Evolutionary conservation across 2,329 filamentous ascomycete species (phyloP), one percentile per base, ranked within the genome.

Genomic region (Talaromyces islandicus): DNA sequence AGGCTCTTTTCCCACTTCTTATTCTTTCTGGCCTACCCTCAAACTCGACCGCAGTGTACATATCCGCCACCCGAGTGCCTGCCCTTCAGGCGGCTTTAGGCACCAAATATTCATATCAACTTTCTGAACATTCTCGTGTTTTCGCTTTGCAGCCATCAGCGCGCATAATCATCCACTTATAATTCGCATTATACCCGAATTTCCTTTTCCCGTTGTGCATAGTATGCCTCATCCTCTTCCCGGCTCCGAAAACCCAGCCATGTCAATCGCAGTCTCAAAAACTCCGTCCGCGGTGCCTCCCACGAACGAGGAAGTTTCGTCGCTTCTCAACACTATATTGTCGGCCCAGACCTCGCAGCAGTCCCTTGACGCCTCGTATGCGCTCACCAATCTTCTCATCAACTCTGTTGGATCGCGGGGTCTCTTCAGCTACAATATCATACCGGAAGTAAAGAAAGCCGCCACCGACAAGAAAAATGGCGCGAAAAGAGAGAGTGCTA

Each of bases 381-480:
- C 81, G 48, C 78, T 90, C 62, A 83, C 83, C 59, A 85, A 86
- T 59, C 74, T 88, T 14, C 78, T 90, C 14, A 80, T 87, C 62
- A 84, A 87, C 74, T 86, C 85, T 30, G 81, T 87, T 60, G 87
- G 87, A 56, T 84, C 83, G 69, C 82, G 84, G 24, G 87, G 86
- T 56, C 78, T 89, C 58, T 75, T 80, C 54, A 78, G 77, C 60
- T 89, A 88, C 75, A 83, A 83, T 65, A 76, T 89, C 54, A 72
- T 90, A 53, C 80, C 83, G 24, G 82, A 85, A 64, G 81, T 88
- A 69, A 85, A 85, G 71, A 89, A 96, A 82, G 91, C 90, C 41
- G 92, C 93, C 4, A 79, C 82, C 68, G 92, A 97, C 79, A 99
- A 97, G 86, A 99, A 99, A 83, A 92, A 88, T 75, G 89, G 88